phyloP scores from a whole-genome alignment of 2,329 filamentous ascomycete genomes.

The Colletotrichum sp. region DNA sequence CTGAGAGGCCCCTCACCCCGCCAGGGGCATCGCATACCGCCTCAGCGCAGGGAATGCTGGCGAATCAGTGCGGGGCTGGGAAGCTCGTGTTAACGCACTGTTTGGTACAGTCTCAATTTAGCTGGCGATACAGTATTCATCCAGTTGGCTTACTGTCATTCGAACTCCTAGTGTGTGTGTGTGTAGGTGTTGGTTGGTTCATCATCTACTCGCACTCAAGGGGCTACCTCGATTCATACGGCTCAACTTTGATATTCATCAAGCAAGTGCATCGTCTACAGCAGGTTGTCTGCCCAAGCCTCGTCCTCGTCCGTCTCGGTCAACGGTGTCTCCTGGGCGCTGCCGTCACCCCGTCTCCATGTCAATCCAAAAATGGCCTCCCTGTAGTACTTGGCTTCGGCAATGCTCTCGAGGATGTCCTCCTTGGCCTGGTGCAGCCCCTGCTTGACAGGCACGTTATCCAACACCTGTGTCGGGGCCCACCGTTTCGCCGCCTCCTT shows the following conservation, averaged over 20 bases:
- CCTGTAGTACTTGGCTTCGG: conserved; percentile 85
- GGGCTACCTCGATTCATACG: not conserved
- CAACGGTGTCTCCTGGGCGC: conserved; percentile 10
- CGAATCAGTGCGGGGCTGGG: not conserved
- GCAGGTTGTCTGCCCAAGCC: conserved; percentile 22
- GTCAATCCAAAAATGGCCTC: conserved; percentile 65
- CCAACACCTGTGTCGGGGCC: conserved; percentile 67
- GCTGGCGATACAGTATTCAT: not conserved
- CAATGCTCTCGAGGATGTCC: conserved; percentile 95
- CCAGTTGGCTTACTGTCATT: not conserved
- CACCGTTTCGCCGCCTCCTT: conserved; percentile 91
- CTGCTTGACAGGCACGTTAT: conserved; percentile 73
- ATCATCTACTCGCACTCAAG: not conserved
- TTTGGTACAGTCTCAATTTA: not conserved
- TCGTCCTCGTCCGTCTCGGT: conserved; percentile 19
- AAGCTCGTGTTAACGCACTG: not conserved
- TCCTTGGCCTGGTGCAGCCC: conserved; percentile 81
- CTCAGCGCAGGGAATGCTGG: not conserved
- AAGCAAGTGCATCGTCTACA: not conserved
- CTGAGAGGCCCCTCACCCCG: conserved; percentile 2
- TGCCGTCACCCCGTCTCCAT: conserved; percentile 18
- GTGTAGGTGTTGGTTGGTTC: not conserved
- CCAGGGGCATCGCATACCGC: not conserved
- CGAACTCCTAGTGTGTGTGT: not conserved
- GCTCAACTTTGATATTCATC: not conserved